These are phyloP conservation scores for Amylocystis lapponica DNA, from an alignment of 768 basidiomycete genomes.

Conservation along the genomic window DNA sequence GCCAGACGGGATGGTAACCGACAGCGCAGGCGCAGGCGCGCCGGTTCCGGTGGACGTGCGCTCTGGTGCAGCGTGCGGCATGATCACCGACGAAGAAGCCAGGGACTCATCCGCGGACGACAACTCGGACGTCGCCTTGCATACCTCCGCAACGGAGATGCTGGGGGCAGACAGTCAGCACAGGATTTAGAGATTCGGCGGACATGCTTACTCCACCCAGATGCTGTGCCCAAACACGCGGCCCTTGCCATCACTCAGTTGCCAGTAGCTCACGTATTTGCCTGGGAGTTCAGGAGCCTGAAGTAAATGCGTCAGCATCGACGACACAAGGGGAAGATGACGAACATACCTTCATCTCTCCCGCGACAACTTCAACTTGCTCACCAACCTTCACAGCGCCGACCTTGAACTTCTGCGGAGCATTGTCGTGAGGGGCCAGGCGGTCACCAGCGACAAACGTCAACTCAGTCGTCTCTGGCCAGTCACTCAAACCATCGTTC, in stretches of 20 bases:
- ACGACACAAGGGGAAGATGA: neutral
- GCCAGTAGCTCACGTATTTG: conserved; percentile 74
- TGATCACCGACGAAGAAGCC: conserved; percentile 65
- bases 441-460: conserved; percentile 66
- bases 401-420: conserved; percentile 35
- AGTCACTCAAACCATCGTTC: conserved; percentile 57
- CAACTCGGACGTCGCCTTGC: conserved; percentile 11
- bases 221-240: conserved; percentile 66
- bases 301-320: neutral
- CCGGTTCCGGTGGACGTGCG: neutral
- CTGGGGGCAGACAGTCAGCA: conserved; percentile 34
- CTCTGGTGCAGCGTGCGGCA: conserved; percentile 42
- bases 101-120: conserved; percentile 43
- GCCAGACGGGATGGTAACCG: conserved; percentile 18
- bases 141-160: conserved; percentile 57
- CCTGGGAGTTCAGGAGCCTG: conserved; percentile 73
- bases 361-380: conserved; percentile 60
- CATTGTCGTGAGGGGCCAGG: conserved; percentile 35
- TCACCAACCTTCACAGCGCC: conserved; percentile 54
- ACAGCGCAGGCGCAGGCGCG: conserved; percentile 11
- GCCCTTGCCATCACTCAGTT: conserved; percentile 52
- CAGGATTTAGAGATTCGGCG: too few relatives aligned
- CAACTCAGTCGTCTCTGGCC: conserved; percentile 66
- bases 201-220: conserved; percentile 77
- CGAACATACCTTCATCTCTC: conserved; percentile 60